A percentile compares a stretch with the other conserved stretches of the same genome.
phyloP scores from a whole-genome alignment of 345 rosid genomes.

The Ricinus communis region DNA sequence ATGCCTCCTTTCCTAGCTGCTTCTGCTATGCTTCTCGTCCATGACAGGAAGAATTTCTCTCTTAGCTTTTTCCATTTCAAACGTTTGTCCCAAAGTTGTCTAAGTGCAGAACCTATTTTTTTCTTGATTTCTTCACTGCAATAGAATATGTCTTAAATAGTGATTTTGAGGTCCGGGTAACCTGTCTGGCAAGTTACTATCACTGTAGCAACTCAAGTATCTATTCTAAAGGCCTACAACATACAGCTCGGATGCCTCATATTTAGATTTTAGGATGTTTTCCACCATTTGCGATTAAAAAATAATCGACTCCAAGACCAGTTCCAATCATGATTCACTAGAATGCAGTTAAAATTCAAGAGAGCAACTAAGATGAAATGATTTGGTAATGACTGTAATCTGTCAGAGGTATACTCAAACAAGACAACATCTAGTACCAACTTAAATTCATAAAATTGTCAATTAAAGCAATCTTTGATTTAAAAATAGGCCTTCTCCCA shows the following conservation, averaged over 20 bases:
- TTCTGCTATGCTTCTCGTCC: constrained; percentile 58
- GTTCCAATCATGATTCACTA: neutral
- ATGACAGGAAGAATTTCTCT: constrained; percentile 48
- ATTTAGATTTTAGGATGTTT: neutral
- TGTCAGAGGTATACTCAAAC: neutral
- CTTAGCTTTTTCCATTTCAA: constrained; percentile 43
- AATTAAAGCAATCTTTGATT: neutral
- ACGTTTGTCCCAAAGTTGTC: constrained; percentile 58
- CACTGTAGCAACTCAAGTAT: neutral
- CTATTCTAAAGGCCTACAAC: neutral
- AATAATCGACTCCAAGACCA: no score
- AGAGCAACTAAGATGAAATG: neutral
- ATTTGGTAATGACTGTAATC: neutral
- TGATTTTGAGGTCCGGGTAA: constrained; percentile 13
- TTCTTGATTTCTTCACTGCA: constrained; percentile 70
- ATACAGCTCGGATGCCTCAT: neutral
- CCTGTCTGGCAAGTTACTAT: constrained; percentile 2
- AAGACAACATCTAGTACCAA: neutral
- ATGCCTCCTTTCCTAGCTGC: constrained; percentile 69
- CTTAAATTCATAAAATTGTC: neutral
- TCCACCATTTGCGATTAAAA: neutral
- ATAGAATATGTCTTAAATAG: constrained; percentile 17
- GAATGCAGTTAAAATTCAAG: neutral
- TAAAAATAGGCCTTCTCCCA: neutral
- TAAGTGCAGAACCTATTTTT: constrained; percentile 60